These are phyloP conservation scores for Acorus calamus DNA, from an alignment of 106 monocot species.

Conservation along the genomic window DNA sequence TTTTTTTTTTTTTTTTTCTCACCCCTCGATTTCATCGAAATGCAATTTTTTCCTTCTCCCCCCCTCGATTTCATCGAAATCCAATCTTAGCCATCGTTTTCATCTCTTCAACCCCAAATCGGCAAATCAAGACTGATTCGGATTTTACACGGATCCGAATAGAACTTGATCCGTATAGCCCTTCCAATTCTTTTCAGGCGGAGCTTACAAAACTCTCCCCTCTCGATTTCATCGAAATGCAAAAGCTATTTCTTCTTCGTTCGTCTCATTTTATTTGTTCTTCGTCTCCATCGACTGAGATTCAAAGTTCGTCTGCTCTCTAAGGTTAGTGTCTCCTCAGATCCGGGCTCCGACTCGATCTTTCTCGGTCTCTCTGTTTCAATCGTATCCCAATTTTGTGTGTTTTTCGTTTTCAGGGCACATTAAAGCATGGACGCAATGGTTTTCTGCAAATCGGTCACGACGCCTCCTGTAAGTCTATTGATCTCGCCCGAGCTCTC, in stretches of 20 bases:
- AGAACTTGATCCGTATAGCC: no score
- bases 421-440: conserved; percentile 22
- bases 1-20: no score
- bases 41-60: no score
- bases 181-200: neutral
- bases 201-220: neutral
- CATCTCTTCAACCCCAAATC: no score
- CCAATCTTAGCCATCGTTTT: no score
- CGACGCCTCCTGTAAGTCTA: conserved; percentile 22
- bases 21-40: no score
- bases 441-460: conserved; percentile 20
- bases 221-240: conserved; percentile 20
- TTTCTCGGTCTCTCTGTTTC: neutral
- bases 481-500: neutral
- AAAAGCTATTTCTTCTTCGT: neutral
- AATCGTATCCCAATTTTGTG: neutral
- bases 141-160: no score
- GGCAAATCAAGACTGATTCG: no score
- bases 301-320: neutral
- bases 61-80: no score
- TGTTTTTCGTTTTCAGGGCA: neutral
- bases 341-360: no score
- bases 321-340: neutral
- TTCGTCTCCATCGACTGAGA: neutral
- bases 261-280: no score